A percentile compares a stretch with the other conserved stretches of the same genome.
These are phyloP conservation scores for Suillus placidus DNA, from an alignment of 768 basidiomycete genomes.

Conservation along the genomic window DNA sequence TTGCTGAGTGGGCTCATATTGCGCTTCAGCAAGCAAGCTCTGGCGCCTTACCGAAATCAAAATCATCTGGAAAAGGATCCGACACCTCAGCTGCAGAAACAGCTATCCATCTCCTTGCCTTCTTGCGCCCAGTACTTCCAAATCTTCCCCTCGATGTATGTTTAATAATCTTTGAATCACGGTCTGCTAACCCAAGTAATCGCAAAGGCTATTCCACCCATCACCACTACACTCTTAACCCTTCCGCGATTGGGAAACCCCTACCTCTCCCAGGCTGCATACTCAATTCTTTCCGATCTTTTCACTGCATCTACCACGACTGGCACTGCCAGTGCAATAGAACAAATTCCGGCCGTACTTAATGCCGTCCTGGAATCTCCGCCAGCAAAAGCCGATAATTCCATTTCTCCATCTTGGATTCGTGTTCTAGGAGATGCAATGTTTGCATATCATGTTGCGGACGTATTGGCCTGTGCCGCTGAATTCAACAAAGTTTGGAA, in stretches of 20 bases:
- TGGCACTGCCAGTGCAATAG: conserved; percentile 48
- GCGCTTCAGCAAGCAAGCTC: conserved; percentile 67
- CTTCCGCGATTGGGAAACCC: conserved; percentile 88
- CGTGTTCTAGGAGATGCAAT: conserved; percentile 73
- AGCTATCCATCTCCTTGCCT: conserved; percentile 77
- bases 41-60: conserved; percentile 62
- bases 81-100: conserved; percentile 66
- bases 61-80: conserved; percentile 52
- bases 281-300: conserved; percentile 83
- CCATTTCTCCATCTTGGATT: conserved; percentile 78
- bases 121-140: conserved; percentile 63
- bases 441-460: conserved; percentile 58
- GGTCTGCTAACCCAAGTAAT: conserved; percentile 16
- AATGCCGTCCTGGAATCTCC: conserved; percentile 68
- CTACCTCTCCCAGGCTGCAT: conserved; percentile 87
- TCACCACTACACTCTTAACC: conserved; percentile 72
- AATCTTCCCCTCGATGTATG: conserved; percentile 72
- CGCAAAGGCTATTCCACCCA: conserved; percentile 67
- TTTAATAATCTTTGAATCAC: conserved; percentile 18
- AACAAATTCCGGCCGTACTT: conserved; percentile 64
- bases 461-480: conserved; percentile 50
- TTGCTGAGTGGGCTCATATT: conserved; percentile 76
- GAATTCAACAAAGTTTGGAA: conserved; percentile 74
- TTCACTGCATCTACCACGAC: conserved; percentile 59
- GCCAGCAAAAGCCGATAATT: conserved; percentile 68